Evolutionary conservation across 169 alveolate species (phyloP), one percentile per base, ranked within the genome.

Genomic region (Plasmodium ovale): DNA sequence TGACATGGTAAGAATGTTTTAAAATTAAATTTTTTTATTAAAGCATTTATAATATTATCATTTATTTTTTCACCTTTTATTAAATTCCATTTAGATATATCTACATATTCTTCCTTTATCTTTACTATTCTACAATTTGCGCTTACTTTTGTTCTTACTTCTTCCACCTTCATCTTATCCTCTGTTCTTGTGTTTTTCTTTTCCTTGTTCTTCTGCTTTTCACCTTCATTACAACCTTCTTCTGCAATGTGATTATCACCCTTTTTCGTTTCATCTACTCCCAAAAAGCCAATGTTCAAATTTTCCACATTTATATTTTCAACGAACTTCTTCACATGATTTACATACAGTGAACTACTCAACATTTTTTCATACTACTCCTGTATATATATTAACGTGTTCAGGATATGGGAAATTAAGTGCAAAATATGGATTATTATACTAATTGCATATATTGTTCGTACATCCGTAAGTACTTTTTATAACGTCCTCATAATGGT

Each of bases 101-200:
- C 69, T 19, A 82, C 58, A 53, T 82, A 62, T 51, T 82, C 90
- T 21, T 82, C 72, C 14, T 82, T 59, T 82, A 82, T 65, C 65
- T 82, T 67, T 37, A 82, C 27, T 65, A 82, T 64, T 82, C 90
- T 65, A 23, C 90, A 82, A 59, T 82, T 64, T 3, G 90, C 44
- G 49, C 68, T 82, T 33, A 82, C 56, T 2, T 60, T 65, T 16
- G 33, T 65, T 23, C 74, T 39, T 7, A 82, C 60, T 21, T 82
- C 72, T 37, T 82, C 71, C 10, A 65, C 44, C 44, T 82, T 82
- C 47, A 51, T 65, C 39, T 73, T 33, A 37, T 73, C 51, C 1
- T 27, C 51, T 29, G 3, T 31, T 2, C 54, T 29, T 33, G 35
- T 42, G 19, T 39, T 33, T 9, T 16, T 23, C 29, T 12, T 16